These are phyloP conservation scores for Aspergillus sp. DNA, from an alignment of 2,329 filamentous ascomycete species.

Conservation along the genomic window DNA sequence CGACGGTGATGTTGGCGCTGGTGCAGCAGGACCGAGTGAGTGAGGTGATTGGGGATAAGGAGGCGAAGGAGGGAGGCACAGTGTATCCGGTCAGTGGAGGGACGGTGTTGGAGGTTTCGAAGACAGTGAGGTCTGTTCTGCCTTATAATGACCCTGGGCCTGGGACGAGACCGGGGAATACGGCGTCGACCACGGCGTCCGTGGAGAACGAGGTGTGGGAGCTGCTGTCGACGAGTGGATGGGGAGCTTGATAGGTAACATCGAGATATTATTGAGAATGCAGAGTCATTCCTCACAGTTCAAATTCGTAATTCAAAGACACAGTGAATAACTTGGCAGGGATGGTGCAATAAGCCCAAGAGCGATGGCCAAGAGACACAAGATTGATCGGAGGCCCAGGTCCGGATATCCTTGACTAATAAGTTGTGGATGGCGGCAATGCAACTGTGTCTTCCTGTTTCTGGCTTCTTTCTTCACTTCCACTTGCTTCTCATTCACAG, in stretches of 20 bases:
- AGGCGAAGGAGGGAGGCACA: slow-evolving; percentile 22
- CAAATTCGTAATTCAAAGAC: too few species aligned
- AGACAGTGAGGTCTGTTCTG: slow-evolving; percentile 52
- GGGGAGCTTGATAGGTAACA: slow-evolving; percentile 44
- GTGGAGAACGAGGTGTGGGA: slow-evolving; percentile 51
- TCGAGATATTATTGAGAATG: background rate
- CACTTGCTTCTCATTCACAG: background rate
- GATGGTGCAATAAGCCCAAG: background rate
- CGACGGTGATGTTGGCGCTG: slow-evolving; percentile 57
- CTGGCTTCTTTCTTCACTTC: background rate
- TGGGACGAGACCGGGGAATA: slow-evolving; percentile 46
- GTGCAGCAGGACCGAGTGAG: slow-evolving; percentile 50
- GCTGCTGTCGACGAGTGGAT: slow-evolving; percentile 49
- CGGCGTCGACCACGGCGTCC: slow-evolving; percentile 37
- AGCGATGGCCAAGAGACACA: background rate
- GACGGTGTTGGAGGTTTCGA: slow-evolving; percentile 57
- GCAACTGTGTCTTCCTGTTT: background rate
- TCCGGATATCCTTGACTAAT: background rate
- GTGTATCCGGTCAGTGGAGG: slow-evolving; percentile 46
- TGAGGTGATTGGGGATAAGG: slow-evolving; percentile 34
- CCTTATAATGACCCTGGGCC: slow-evolving; percentile 57
- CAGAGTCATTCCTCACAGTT: too few species aligned
- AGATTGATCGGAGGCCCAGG: background rate
- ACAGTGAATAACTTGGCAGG: background rate
- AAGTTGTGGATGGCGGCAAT: background rate